phyloP scores from a whole-genome alignment of 371 early-diverging fungal genomes.

The Apophysomyces elegans region DNA sequence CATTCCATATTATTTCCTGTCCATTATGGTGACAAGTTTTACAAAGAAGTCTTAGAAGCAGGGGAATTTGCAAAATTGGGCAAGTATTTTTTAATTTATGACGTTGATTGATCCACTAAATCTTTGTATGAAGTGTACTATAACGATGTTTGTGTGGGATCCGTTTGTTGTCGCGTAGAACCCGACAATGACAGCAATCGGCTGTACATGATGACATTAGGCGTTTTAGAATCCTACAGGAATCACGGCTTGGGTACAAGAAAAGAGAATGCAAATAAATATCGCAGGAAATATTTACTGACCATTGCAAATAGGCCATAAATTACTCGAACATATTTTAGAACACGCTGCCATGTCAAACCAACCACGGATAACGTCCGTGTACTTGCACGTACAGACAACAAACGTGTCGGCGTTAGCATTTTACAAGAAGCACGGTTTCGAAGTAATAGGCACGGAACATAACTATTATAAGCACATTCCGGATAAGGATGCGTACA shows the following conservation, averaged over 20 bases:
- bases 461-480: conserved; percentile 89
- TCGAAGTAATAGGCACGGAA: conserved; percentile 66
- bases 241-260: conserved; percentile 78
- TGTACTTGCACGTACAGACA: conserved; percentile 92
- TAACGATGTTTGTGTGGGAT: conserved; percentile 80
- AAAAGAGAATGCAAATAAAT: background rate
- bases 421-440: conserved; percentile 90
- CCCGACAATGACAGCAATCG: conserved; percentile 37
- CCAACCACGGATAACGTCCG: conserved; percentile 20
- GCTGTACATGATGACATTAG: conserved; percentile 95
- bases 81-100: conserved; percentile 25
- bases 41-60: conserved; percentile 70
- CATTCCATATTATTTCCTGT: conserved; percentile 90
- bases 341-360: conserved; percentile 48
- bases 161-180: conserved; percentile 87
- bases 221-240: conserved; percentile 89
- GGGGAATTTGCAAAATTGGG: conserved; percentile 78
- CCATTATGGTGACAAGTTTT: conserved; percentile 80
- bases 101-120: background rate
- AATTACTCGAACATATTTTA: conserved; percentile 66
- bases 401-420: conserved; percentile 83
- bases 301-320: conserved; percentile 47
- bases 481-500: conserved; percentile 81
- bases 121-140: conserved; percentile 61
- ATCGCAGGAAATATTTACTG: background rate